Base-by-base conservation (phyloP, 2,329 filamentous ascomycete species). In the Didymella arachidicola region DNA sequence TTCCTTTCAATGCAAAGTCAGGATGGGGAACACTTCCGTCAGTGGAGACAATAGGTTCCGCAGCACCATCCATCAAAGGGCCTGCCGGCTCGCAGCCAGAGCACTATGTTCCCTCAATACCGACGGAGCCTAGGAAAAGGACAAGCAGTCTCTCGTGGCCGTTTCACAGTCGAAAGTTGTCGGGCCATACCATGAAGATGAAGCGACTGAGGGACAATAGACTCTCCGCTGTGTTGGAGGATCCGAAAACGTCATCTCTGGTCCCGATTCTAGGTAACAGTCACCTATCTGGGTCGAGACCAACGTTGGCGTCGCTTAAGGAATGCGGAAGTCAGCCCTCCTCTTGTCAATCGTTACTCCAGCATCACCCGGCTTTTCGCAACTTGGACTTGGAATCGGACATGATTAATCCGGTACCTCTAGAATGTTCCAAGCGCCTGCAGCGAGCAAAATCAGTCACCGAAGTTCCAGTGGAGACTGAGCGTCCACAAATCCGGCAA, bases 21-120 rank as follows among this genome's bases (percentile, higher is more conserved):
- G 78, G 77, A 36, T 82, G 79, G 79, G 77, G 72, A 16, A 66
- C 77, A 46, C 64, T 81, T 10, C 69, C 70, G 11, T 81, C 79
- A 0, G 69, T 72, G n/a, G 79, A 80, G 39, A 72, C 69, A 0
- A 66, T 76, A 49, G 57, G 62, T n/a, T 64, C 63, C 5, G 39
- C 61, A 16, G 62, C 71, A 18, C 53, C 66, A n/a, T 42, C 50
- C 3, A 38, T 25, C 3, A 61, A 52, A 14, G 50, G 56, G 26
- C 60, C 61, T n/a, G 58, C 63, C 4, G 63, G 68, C 49, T 69
- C 69, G 52, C 68, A 60, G 22, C 68, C 71, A 16, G 44, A 47
- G 11, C 39, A 58, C 26, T 58, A 58, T 41, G 49, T 58, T 16
- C 49, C 55, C 27, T 63, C 65, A n/a, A 71, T 69, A 52, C 66